Conservation (phyloP, 495 filamentous ascomycete species). For the Aspergillus biplanus region DNA sequence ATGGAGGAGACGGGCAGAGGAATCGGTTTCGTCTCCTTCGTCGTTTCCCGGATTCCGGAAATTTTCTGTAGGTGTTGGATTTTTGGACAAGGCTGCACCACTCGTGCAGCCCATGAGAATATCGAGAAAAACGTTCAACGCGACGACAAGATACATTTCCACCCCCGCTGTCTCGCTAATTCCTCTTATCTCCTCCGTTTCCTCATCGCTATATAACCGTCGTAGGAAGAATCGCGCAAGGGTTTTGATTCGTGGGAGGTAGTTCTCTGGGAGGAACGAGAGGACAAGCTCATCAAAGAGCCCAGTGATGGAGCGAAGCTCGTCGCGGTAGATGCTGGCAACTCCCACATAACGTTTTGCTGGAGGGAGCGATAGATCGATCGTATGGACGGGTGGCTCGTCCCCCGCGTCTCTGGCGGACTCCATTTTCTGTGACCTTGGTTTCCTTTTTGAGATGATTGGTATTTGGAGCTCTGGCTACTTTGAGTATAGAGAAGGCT, state of each 20-base stretch:
- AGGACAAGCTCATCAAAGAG: slow-evolving; percentile 54
- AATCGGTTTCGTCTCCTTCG: slow-evolving; percentile 37
- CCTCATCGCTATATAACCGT: slow-evolving; percentile 55
- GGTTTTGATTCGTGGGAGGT: slow-evolving; percentile 33
- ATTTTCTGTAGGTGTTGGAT: not conserved
- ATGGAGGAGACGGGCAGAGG: slow-evolving; percentile 42
- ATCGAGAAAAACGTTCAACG: slow-evolving; percentile 66
- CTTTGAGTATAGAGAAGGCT: not conserved
- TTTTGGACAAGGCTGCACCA: slow-evolving; percentile 45
- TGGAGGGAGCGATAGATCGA: slow-evolving; percentile 64
- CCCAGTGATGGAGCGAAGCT: slow-evolving; percentile 42
- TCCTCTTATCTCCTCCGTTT: slow-evolving; percentile 63
- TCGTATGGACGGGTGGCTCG: slow-evolving; percentile 47
- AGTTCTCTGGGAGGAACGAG: slow-evolving; percentile 29
- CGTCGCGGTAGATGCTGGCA: slow-evolving; percentile 44
- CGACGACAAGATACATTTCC: slow-evolving; percentile 61
- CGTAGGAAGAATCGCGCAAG: slow-evolving; percentile 50
- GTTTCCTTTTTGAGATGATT: not conserved
- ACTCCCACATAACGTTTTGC: slow-evolving; percentile 56
- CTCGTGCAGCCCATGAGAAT: slow-evolving; percentile 69
- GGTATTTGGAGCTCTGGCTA: not conserved
- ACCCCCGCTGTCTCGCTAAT: slow-evolving; percentile 57
- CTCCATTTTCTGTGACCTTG: not conserved
- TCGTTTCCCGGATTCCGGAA: slow-evolving; percentile 16
- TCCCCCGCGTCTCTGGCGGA: slow-evolving; percentile 11